A percentile compares a stretch with the other conserved stretches of the same genome.
Evolutionary conservation across 805 yeast genomes (phyloP).

Genomic region (Hanseniaspora meyeri): DNA sequence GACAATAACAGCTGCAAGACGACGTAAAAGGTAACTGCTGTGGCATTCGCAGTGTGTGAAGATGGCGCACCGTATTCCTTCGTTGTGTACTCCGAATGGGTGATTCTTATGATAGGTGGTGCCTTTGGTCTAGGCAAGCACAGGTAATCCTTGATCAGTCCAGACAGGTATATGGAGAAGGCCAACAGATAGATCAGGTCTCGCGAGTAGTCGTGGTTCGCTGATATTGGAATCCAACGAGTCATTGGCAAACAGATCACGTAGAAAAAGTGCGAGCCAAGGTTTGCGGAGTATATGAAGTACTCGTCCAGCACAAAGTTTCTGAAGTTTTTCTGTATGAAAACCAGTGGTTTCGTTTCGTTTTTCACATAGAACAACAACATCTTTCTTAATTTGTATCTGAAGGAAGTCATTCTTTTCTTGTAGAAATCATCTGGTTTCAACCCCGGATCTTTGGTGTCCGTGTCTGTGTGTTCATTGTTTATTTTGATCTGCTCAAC

Average conservation of each 20-base stretch:
- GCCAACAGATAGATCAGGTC: slow-evolving; percentile 59
- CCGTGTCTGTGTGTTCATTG: slow-evolving; percentile 46
- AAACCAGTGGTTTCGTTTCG: slow-evolving; percentile 52
- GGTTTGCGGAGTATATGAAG: slow-evolving; percentile 75
- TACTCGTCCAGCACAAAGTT: slow-evolving; percentile 48
- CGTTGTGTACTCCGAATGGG: slow-evolving; percentile 81
- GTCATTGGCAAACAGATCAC: slow-evolving; percentile 79
- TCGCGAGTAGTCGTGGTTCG: slow-evolving; percentile 32
- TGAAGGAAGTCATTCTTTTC: slow-evolving; percentile 39
- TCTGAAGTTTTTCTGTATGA: slow-evolving; percentile 43
- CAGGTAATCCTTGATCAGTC: slow-evolving; percentile 66
- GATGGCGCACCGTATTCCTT: slow-evolving; percentile 92
- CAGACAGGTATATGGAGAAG: slow-evolving; percentile 51
- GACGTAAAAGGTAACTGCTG: slow-evolving; percentile 56
- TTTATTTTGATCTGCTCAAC: slow-evolving; percentile 10
- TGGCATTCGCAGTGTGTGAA: slow-evolving; percentile 89
- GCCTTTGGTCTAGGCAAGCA: slow-evolving; percentile 87
- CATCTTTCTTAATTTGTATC: slow-evolving; percentile 42
- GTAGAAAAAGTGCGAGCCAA: slow-evolving; percentile 90
- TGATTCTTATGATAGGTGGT: slow-evolving; percentile 82
- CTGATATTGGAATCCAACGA: slow-evolving; percentile 61
- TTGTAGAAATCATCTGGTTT: slow-evolving; percentile 43
- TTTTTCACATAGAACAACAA: slow-evolving; percentile 45
- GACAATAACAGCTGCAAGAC: slow-evolving; percentile 17
- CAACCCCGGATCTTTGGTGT: slow-evolving; percentile 42